Evolutionary conservation across 129 eudicot species (phyloP), one percentile per base, ranked within the genome.

Genomic region (Pittosporum tobira): DNA sequence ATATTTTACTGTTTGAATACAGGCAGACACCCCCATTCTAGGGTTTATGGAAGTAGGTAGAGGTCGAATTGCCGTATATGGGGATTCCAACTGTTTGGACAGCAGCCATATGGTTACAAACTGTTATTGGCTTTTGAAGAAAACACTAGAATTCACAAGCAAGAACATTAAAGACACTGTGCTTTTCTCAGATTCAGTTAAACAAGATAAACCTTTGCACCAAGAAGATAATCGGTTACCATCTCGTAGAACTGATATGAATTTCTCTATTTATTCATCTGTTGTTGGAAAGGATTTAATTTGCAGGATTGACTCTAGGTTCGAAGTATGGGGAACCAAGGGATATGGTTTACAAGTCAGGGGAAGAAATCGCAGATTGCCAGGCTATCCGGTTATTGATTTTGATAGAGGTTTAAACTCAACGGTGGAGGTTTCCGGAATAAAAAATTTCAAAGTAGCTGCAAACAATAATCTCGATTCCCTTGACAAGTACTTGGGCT

Each of bases 31-130:
- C 0, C 81, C 94, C 11, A 84, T 91, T 78, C 94, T 91, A 24
- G 99, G 99, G 47, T 69, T 91, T 48, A 18, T 91, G 69, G 96
- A 83, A 55, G 55, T 71, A 46, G 87, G 96, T 30, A 70, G 57
- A 20, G 94, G 96, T 49, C 81, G 94, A 67, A 77, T 91, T 5
- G 84, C 88, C 16, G 94, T 91, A 16, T 91, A 87, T 37, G 99
- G 99, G 42, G 99, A 91, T 58, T 91, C 99, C 61, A 91, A 91
- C 69, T 91, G 99, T 64, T 69, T 91, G 67, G 99, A 91, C 69
- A 87, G 99, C 79, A 87, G 96, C 79, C 99, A 91, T 64, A 91
- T 91, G 99, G 99, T 91, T 38, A 91, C 94, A 56, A 91, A 91
- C 51, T 91, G 99, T 66, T 87, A 71, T 37, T 86, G 94, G 96